phyloP scores from a whole-genome alignment of 2,329 filamentous ascomycete species.

The Paraconiothyrium brasiliense region DNA sequence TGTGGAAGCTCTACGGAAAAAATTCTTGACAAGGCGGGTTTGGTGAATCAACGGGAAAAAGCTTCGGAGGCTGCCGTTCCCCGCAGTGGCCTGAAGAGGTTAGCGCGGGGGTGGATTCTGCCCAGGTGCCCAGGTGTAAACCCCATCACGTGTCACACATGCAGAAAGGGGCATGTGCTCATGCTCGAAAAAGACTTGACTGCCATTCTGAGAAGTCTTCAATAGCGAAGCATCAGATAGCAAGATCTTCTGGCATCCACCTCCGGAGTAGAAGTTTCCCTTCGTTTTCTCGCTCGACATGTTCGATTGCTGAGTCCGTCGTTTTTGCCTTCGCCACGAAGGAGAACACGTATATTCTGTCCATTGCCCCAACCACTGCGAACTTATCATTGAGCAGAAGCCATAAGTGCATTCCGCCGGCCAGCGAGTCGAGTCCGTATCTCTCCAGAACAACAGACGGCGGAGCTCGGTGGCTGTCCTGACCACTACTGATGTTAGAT shows the following conservation, averaged over 20 bases:
- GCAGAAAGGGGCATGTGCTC: neutral
- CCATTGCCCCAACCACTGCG: slow-evolving; percentile 6
- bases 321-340: neutral
- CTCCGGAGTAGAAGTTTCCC: neutral
- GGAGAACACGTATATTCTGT: slow-evolving; percentile 11
- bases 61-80: slow-evolving; percentile 22
- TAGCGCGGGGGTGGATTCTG: slow-evolving; percentile 12
- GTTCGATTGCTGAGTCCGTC: neutral
- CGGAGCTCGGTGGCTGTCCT: neutral
- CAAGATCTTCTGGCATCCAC: no score
- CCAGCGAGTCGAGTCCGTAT: neutral
- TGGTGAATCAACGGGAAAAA: slow-evolving; percentile 16
- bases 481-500: slow-evolving; percentile 9
- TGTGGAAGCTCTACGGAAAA: slow-evolving; percentile 27
- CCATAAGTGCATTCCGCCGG: neutral
- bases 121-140: neutral
- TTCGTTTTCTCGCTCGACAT: neutral
- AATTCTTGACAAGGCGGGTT: slow-evolving; percentile 16
- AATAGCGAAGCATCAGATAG: no score
- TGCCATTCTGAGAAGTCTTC: neutral
- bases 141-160: neutral
- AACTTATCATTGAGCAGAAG: slow-evolving; percentile 16
- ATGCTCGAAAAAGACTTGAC: neutral
- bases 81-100: slow-evolving; percentile 7
- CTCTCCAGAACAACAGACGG: neutral